Base-by-base conservation (phyloP, 1,284 basidiomycete genomes). In the Cryptococcus sp. region DNA sequence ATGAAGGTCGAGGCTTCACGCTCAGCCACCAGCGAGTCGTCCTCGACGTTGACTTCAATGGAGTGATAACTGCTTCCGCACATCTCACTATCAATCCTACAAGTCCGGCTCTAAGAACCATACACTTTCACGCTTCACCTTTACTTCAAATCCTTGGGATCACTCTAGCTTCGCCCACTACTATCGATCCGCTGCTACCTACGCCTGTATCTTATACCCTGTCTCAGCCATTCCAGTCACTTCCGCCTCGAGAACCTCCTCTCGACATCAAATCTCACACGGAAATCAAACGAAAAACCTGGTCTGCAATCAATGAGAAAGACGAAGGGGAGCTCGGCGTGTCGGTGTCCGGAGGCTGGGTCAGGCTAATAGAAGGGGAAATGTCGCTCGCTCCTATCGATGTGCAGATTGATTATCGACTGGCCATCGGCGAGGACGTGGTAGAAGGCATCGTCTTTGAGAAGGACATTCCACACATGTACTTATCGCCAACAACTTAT, bases 281-380 rank as follows among this genome's bases (percentile, higher is more conserved):
- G 5, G 95, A 97, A 72, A 82, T 96, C 59, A 98, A 97, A 81
- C 84, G 95, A 53, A 89, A 87, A 77, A 77, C 96, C 35, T 98
- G 92, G 79, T 85, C 90, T 0, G 89, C 93, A 0, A 81, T 92
- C 45, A 85, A 90, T 56, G 94, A 98, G 66, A 84, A 86, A 46
- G 90, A 93, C 59, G 89, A 96, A 71, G 95, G 96, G 58, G 96
- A 98, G 75, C 77, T 98, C 42, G 90, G 90, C 13, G 91, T 99
- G 65, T 83, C 87, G 15, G 85, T 98, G 52, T 92, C 94, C 60
- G 88, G 90, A 59, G 87, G 91, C 15, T 81, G 84, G 56, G 76
- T 92, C 53, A 57, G 75, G 14, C 65, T 76, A 2, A 60, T 74
- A 14, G 62, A 62, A 37, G 63, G 59, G 4, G 57, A 60, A 36